Evolutionary conservation across 768 basidiomycete species (phyloP).

Genomic region (Boletellus ananas): DNA sequence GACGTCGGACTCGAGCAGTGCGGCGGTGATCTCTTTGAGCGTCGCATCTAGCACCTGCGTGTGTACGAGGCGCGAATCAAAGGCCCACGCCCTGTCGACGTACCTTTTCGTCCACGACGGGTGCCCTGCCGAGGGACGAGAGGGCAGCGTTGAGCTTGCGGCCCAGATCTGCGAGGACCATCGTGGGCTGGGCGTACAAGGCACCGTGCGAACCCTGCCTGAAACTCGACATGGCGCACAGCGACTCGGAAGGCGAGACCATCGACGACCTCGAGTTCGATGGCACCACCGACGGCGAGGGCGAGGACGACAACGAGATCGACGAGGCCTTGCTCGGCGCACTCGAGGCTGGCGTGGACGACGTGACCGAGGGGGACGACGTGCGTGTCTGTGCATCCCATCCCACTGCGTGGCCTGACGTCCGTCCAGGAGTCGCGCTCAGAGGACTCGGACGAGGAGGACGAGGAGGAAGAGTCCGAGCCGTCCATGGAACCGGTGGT

Average conservation of each 20-base stretch:
- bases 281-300: conserved; percentile 37
- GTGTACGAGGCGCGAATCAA: conserved; percentile 3
- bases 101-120: conserved; percentile 91
- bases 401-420: conserved; percentile 2
- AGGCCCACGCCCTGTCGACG: conserved; percentile 9
- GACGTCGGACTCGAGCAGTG: conserved; percentile 93
- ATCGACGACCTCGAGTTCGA: conserved; percentile 61
- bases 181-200: conserved; percentile 35
- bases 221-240: conserved; percentile 43
- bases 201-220: conserved; percentile 29
- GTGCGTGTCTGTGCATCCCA: conserved; percentile 39
- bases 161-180: conserved; percentile 97
- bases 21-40: conserved; percentile 92
- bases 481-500: conserved; percentile 30
- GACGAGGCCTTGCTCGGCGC: conserved; percentile 63
- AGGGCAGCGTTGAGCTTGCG: conserved; percentile 91
- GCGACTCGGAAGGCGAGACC: conserved; percentile 63
- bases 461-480: conserved; percentile 48
- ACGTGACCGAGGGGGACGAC: conserved; percentile 68
- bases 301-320: conserved; percentile 49
- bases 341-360: conserved; percentile 53
- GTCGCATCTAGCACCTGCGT: conserved; percentile 85
- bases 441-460: conserved; percentile 59
- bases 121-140: conserved; percentile 79
- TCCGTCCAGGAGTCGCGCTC: conserved; percentile 50